Evolutionary conservation across 495 filamentous ascomycete species (phyloP).

Genomic region (Neurospora sp.): DNA sequence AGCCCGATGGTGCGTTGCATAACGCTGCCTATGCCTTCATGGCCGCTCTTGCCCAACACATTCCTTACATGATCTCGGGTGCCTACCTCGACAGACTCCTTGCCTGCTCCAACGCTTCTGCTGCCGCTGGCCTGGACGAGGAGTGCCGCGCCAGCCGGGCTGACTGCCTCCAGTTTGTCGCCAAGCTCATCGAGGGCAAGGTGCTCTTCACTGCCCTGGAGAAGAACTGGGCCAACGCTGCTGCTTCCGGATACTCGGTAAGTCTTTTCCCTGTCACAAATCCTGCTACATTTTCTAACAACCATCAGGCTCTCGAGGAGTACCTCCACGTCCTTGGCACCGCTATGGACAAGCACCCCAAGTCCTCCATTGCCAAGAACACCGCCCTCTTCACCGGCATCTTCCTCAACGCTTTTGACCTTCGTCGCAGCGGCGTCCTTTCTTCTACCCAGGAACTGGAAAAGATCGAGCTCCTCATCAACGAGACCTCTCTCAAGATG

Average conservation of each 20-base stretch:
- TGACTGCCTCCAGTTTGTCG: constrained; percentile 59
- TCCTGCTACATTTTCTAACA: neutral
- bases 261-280: constrained; percentile 16
- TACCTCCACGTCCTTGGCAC: constrained; percentile 53
- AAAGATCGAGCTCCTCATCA: constrained; percentile 51
- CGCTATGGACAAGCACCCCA: constrained; percentile 65
- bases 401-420: constrained; percentile 61
- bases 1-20: constrained; percentile 52
- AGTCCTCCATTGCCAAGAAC: constrained; percentile 62
- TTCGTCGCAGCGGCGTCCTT: constrained; percentile 42
- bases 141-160: constrained; percentile 52
- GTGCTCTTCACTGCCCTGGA: constrained; percentile 55
- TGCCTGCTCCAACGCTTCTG: constrained; percentile 56
- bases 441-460: constrained; percentile 17
- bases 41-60: constrained; percentile 61
- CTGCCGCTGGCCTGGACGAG: constrained; percentile 43
- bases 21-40: constrained; percentile 74
- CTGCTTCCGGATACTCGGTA: constrained; percentile 47
- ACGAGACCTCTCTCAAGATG: constrained; percentile 69
- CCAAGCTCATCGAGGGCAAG: constrained; percentile 61
- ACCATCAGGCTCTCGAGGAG: constrained; percentile 50
- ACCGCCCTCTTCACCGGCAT: constrained; percentile 53
- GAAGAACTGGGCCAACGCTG: constrained; percentile 56
- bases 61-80: constrained; percentile 78
- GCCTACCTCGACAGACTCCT: constrained; percentile 61